Conservation (phyloP, 177 flowering plant species). For the Vitis hybrid region DNA sequence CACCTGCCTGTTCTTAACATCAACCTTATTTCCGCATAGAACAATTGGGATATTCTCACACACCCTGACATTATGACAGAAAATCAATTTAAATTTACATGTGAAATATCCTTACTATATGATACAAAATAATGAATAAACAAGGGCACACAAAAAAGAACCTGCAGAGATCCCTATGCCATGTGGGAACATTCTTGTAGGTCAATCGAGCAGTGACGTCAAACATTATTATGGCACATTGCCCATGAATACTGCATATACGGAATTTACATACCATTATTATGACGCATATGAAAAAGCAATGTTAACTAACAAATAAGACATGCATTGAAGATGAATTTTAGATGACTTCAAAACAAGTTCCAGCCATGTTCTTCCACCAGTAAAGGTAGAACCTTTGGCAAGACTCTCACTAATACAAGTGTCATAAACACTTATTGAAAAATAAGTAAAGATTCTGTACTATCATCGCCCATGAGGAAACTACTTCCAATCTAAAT, state of each 20-base stretch:
- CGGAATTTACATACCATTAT: neutral
- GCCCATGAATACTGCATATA: slow-evolving; percentile 9
- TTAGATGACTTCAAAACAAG: no score
- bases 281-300: no score
- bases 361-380: no score
- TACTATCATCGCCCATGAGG: no score
- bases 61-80: neutral
- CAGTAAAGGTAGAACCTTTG: no score
- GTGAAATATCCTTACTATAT: neutral
- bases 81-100: neutral
- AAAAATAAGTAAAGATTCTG: no score
- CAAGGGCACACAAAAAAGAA: neutral
- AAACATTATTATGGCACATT: slow-evolving; percentile 14
- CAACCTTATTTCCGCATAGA: slow-evolving; percentile 20
- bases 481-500: no score
- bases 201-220: slow-evolving; percentile 17
- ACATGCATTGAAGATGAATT: no score
- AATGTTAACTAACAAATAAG: no score
- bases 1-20: slow-evolving; percentile 30
- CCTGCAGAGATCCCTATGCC: slow-evolving; percentile 17
- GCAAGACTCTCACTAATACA: no score
- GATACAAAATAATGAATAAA: neutral
- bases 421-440: no score
- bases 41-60: slow-evolving; percentile 13
- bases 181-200: slow-evolving; percentile 19